A percentile compares a stretch with the other conserved stretches of the same genome.
Conservation (phyloP, 768 basidiomycete species). For the Daedaleopsis nitida region DNA sequence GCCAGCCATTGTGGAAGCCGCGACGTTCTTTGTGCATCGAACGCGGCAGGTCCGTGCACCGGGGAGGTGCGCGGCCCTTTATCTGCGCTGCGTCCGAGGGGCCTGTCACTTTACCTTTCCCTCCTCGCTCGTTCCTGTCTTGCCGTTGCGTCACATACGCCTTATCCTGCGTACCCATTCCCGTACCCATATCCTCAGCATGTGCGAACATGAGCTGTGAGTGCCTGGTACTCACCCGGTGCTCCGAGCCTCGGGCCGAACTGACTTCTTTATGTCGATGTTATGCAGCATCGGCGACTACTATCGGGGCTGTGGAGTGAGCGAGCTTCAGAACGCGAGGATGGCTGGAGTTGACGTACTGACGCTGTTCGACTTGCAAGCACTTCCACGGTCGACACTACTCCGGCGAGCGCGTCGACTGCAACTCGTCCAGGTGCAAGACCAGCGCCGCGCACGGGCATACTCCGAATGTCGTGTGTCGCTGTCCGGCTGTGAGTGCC, state of each 20-base stretch:
- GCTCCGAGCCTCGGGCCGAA: neutral
- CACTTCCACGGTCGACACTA: constrained; percentile 23
- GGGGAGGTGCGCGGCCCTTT: neutral
- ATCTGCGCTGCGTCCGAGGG: neutral
- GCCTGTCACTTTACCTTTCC: neutral
- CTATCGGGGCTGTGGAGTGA: constrained; percentile 20
- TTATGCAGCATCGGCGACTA: constrained; percentile 19
- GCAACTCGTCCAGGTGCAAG: constrained; percentile 17
- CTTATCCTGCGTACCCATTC: neutral
- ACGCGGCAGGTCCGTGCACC: neutral
- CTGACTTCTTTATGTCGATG: neutral
- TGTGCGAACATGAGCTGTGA: constrained; percentile 23
- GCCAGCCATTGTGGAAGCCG: neutral
- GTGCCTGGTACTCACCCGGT: neutral
- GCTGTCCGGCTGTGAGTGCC: constrained; percentile 13
- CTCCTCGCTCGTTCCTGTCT: neutral
- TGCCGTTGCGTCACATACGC: neutral
- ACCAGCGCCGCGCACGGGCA: constrained; percentile 20
- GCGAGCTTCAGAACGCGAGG: neutral
- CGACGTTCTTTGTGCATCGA: neutral
- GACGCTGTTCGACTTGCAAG: neutral
- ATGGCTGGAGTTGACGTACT: neutral
- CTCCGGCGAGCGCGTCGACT: constrained; percentile 17
- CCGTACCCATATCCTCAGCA: neutral
- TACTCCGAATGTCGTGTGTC: constrained; percentile 9